Evolutionary conservation across 2,329 filamentous ascomycete genomes (phyloP), one percentile per base, ranked within the genome.

Genomic region (Fusarium solani-melongenae): DNA sequence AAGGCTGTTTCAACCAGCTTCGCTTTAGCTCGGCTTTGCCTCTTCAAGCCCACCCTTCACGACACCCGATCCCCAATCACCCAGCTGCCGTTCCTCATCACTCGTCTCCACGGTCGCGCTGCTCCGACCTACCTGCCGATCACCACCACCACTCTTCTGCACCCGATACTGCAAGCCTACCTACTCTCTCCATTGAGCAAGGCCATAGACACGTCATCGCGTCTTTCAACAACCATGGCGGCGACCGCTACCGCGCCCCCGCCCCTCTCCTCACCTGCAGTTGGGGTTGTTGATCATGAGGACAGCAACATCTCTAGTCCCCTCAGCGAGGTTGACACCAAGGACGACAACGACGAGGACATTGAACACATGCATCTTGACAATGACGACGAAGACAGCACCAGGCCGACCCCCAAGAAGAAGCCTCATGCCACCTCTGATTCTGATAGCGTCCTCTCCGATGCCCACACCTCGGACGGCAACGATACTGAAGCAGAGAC

Each of bases 401-500:
- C 77, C 8, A 81, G 77, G 63, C 67, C 74, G 17, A 80, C 77
- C 27, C 77, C 74, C 15, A 73, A 74, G 57, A 79, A 75, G 56
- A 75, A 67, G 46, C 70, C 72, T 51, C 73, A 81, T 61, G 80
- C 81, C 61, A 83, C 82, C 51, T 82, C 81, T 33, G 83, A 86
- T 75, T 86, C 87, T 10, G 86, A 88, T 74, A 89, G 86, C 76
- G 85, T 88, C 71, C 86, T 90, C 67, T 90, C 91, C 17, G 88
- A 91, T 69, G 83, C 86, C 64, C 84, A 85, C 33, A 83, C 82
- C 68, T 83, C 81, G 4, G 82, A 84, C 29, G 86, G 84, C 75
- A 89, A 91, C 79, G 90, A 90, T 81, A 92, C 95, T 5, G 96
- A 98, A 83, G 96, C 96, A 36, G 96, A 98, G 84, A 98, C 96